Conservation (phyloP, 1,139 yeast species). For the Yamadazyma buinensis region DNA sequence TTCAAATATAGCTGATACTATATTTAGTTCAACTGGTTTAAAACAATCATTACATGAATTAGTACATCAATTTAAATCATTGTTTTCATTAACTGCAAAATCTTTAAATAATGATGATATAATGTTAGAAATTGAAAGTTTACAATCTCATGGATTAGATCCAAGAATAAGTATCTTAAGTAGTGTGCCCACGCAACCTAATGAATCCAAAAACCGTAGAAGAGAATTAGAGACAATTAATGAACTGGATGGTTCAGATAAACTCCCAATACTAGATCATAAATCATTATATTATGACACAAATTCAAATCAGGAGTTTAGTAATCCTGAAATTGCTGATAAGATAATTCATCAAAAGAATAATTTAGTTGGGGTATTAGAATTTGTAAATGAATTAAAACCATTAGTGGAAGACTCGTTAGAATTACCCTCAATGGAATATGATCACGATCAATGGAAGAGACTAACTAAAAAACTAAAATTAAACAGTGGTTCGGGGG, state of each 20-base stretch:
- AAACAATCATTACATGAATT: slow-evolving; percentile 2
- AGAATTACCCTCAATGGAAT: slow-evolving; percentile 28
- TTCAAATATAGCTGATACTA: slow-evolving; percentile 64
- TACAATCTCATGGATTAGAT: neutral
- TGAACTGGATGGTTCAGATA: neutral
- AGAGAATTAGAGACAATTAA: neutral
- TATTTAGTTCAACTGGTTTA: slow-evolving; percentile 29
- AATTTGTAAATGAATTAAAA: slow-evolving; percentile 20
- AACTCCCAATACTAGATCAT: neutral
- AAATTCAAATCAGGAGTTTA: neutral
- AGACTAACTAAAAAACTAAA: slow-evolving; percentile 19
- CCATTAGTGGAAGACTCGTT: slow-evolving; percentile 30
- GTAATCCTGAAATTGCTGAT: neutral
- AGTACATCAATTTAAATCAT: slow-evolving; percentile 1
- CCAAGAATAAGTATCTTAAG: neutral
- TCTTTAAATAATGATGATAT: neutral
- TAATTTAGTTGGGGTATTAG: slow-evolving; percentile 16
- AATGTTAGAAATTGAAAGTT: slow-evolving; percentile 1
- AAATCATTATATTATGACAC: neutral
- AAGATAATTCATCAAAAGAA: slow-evolving; percentile 12
- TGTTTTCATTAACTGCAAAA: slow-evolving; percentile 3
- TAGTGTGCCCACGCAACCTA: neutral
- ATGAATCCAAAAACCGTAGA: neutral
- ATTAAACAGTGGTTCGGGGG: too few relatives aligned
- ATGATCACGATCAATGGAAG: slow-evolving; percentile 31